Evolutionary conservation across 2,329 filamentous ascomycete genomes (phyloP), one percentile per base, ranked within the genome.

Genomic region (Rosellinia necatrix): DNA sequence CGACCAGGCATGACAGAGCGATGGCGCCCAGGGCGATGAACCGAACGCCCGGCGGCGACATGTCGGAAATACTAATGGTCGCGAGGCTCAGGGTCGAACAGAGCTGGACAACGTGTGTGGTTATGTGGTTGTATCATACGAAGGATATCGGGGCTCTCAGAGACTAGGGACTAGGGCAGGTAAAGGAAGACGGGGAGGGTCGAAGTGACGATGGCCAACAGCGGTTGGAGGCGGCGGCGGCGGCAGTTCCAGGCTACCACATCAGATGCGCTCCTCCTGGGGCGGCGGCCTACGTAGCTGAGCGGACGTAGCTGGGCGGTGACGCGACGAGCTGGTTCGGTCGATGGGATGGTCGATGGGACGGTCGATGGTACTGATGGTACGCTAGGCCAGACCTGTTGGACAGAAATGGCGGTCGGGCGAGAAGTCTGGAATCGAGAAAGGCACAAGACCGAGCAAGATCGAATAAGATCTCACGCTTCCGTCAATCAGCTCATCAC

Each of bases 21-120:
- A 68, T 56, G 24, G 51, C 64, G 29, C 62, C 66, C 22, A 71
- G 42, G 35, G 61, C 63, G 48, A 63, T 50, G 56, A 42, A 48
- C 58, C 64, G 59, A 47, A 66, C 43, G 35, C 46, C 60, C 49
- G 59, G 56, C 59, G 61, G 57, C 60, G 53, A 55, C 68, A 71
- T 71, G 59, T 55, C 64, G 58, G 46, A 43, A 21, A 15, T n/a
- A n/a, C n/a, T n/a, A n/a, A 38, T 42, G 32, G 13, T 47, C 32
- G 25, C 22, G 22, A 17, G 56, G 32, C 27, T 38, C 40, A 19
- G n/a, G n/a, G n/a, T n/a, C n/a, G n/a, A n/a, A 37, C 8, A 40
- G 4, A 32, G n/a, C 29, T 41, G 34, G 17, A 40, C 29, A 15
- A 32, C 7, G 6, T 25, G 27, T 27, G 9, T 24, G 17, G 38